phyloP scores from a whole-genome alignment of 2,329 filamentous ascomycete species.

The Diplodia corticola region DNA sequence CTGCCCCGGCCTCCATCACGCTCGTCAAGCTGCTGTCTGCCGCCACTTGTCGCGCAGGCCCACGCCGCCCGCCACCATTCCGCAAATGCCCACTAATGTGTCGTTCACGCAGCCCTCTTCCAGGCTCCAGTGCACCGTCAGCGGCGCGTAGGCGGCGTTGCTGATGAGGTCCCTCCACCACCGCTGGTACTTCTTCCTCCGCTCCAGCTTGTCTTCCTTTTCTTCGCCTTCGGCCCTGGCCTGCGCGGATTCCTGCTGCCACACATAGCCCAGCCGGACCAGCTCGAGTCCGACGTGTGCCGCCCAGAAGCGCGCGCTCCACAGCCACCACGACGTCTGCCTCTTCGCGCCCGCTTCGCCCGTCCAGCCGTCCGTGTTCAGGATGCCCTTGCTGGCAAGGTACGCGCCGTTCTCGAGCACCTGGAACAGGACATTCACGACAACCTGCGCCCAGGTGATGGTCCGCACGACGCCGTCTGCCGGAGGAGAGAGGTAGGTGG shows the following conservation, averaged over 20 bases:
- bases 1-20: background rate
- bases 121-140: slow-evolving; percentile 81
- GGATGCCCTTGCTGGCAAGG: slow-evolving; percentile 70
- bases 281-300: slow-evolving; percentile 76
- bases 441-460: slow-evolving; percentile 68
- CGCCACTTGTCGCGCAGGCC: slow-evolving; percentile 50
- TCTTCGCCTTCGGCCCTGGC: slow-evolving; percentile 42
- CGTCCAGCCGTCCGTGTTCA: slow-evolving; percentile 51
- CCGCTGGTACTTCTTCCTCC: slow-evolving; percentile 36
- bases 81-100: slow-evolving; percentile 59
- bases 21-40: slow-evolving; percentile 32
- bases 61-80: slow-evolving; percentile 51
- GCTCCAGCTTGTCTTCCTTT: slow-evolving; percentile 36
- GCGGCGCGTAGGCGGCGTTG: slow-evolving; percentile 75
- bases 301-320: slow-evolving; percentile 80
- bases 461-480: slow-evolving; percentile 33
- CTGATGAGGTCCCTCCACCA: slow-evolving; percentile 69
- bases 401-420: slow-evolving; percentile 80
- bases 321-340: slow-evolving; percentile 63
- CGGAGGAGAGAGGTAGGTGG: slow-evolving; percentile 35
- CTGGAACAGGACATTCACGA: slow-evolving; percentile 70
- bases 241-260: slow-evolving; percentile 35
- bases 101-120: slow-evolving; percentile 65
- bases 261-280: slow-evolving; percentile 55
- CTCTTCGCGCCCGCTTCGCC: slow-evolving; percentile 48